These are phyloP conservation scores for Trichoderma hamatum DNA, from an alignment of 2,329 filamentous ascomycete genomes.

Conservation along the genomic window DNA sequence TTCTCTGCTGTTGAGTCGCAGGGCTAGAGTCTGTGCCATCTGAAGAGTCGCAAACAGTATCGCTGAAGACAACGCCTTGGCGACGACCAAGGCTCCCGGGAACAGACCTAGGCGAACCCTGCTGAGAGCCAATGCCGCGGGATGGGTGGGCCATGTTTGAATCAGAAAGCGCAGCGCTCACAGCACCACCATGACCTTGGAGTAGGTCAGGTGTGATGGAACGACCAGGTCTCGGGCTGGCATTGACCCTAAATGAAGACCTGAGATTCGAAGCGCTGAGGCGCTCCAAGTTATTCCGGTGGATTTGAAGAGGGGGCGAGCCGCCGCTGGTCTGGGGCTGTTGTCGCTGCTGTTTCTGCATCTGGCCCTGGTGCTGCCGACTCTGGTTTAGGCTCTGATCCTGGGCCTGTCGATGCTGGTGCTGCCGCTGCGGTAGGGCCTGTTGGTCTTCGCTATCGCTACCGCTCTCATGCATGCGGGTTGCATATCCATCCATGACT, in stretches of 20 bases:
- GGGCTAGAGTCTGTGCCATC: constrained; percentile 43
- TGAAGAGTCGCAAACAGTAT: constrained; percentile 55
- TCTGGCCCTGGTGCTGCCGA: constrained; percentile 26
- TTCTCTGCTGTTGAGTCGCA: constrained; percentile 39
- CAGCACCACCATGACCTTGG: constrained; percentile 40
- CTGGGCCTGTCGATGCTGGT: constrained; percentile 36
- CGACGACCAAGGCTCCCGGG: constrained; percentile 49
- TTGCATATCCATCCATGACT: constrained; percentile 48
- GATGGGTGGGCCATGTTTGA: constrained; percentile 31
- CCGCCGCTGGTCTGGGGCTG: constrained; percentile 20
- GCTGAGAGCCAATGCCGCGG: constrained; percentile 37
- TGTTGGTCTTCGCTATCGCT: constrained; percentile 41
- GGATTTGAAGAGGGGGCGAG: constrained; percentile 35
- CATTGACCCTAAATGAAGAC: constrained; percentile 40
- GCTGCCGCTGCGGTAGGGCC: constrained; percentile 40
- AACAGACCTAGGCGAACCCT: constrained; percentile 40
- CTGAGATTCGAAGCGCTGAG: constrained; percentile 42
- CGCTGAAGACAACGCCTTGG: constrained; percentile 64
- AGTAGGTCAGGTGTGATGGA: constrained; percentile 66
- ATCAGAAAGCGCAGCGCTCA: constrained; percentile 33
- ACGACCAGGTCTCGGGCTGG: constrained; percentile 52
- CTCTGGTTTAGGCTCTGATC: constrained; percentile 30
- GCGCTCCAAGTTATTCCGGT: constrained; percentile 41
- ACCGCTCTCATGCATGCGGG: constrained; percentile 42
- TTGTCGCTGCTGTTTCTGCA: constrained; percentile 24